phyloP scores from a whole-genome alignment of 768 basidiomycete species.

The Daedalea quercina region DNA sequence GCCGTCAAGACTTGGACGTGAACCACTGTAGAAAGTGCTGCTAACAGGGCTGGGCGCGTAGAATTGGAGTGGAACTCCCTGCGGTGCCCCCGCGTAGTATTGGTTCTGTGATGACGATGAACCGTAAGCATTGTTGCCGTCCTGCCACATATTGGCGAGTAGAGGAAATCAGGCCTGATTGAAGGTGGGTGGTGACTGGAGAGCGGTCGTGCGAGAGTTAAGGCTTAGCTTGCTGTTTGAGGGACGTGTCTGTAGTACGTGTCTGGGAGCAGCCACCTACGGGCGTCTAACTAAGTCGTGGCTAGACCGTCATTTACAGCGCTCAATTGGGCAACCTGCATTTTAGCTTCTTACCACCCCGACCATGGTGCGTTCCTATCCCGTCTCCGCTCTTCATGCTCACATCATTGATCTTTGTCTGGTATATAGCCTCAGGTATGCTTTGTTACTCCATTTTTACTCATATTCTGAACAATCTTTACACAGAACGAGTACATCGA shows the following conservation, averaged over 20 bases:
- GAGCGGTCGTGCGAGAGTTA: too few species aligned
- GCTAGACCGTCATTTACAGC: too few species aligned
- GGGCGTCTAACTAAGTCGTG: too few species aligned
- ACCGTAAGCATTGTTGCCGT: constrained; percentile 49
- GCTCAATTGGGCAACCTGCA: constrained; percentile 7
- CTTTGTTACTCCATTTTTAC: neutral
- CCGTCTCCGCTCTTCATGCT: neutral
- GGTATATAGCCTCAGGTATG: constrained; percentile 58
- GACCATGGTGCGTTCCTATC: constrained; percentile 20
- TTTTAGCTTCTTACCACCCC: constrained; percentile 7
- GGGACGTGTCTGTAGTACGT: neutral
- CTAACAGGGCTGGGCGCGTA: constrained; percentile 59
- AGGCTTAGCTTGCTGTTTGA: neutral
- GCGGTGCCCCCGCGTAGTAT: constrained; percentile 39
- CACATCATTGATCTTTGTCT: neutral
- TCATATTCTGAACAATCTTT: neutral
- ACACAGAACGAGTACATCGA: constrained; percentile 97
- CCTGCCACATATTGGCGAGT: constrained; percentile 66
- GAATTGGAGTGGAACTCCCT: constrained; percentile 64
- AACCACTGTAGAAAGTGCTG: constrained; percentile 57
- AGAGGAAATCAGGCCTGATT: too few species aligned
- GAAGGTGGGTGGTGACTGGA: too few species aligned
- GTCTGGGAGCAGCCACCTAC: too few species aligned
- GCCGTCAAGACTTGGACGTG: constrained; percentile 74
- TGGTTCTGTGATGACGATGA: constrained; percentile 51